phyloP scores from a whole-genome alignment of 2,329 filamentous ascomycete species.

The Cryphonectria radicalis region DNA sequence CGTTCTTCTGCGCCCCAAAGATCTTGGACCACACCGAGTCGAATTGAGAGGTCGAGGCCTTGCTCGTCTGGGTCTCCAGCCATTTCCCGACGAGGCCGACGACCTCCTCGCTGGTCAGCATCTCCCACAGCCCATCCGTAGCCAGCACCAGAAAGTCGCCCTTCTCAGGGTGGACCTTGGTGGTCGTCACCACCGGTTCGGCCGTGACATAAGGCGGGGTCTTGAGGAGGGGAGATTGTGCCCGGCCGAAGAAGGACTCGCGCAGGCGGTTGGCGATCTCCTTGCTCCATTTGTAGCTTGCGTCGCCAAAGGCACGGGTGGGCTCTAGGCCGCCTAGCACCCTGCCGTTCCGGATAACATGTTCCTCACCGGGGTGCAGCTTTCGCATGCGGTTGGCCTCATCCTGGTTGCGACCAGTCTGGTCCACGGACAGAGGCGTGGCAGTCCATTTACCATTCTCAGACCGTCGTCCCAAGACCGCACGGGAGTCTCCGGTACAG shows the following conservation, averaged over 20 bases:
- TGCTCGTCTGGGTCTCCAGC: slow-evolving; percentile 76
- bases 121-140: slow-evolving; percentile 97
- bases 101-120: slow-evolving; percentile 98
- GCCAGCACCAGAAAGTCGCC: slow-evolving; percentile 97
- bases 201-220: slow-evolving; percentile 97
- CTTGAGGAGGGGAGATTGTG: slow-evolving; percentile 75
- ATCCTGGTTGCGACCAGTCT: slow-evolving; percentile 86
- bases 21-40: slow-evolving; percentile 70
- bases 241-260: slow-evolving; percentile 84
- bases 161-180: slow-evolving; percentile 83
- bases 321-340: slow-evolving; percentile 92
- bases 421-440: slow-evolving; percentile 86
- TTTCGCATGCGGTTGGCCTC: slow-evolving; percentile 82
- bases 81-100: slow-evolving; percentile 95
- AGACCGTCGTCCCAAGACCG: slow-evolving; percentile 82
- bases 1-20: slow-evolving; percentile 56
- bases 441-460: slow-evolving; percentile 89
- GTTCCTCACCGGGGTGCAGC: slow-evolving; percentile 86
- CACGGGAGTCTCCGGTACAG: slow-evolving; percentile 94
- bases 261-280: slow-evolving; percentile 85
- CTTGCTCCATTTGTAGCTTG: slow-evolving; percentile 92
- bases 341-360: slow-evolving; percentile 86
- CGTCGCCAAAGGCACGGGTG: slow-evolving; percentile 92
- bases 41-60: slow-evolving; percentile 65
- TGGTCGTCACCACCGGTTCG: slow-evolving; percentile 92